phyloP scores from a whole-genome alignment of 345 rosid species.

The Noccaea bulbosa region DNA sequence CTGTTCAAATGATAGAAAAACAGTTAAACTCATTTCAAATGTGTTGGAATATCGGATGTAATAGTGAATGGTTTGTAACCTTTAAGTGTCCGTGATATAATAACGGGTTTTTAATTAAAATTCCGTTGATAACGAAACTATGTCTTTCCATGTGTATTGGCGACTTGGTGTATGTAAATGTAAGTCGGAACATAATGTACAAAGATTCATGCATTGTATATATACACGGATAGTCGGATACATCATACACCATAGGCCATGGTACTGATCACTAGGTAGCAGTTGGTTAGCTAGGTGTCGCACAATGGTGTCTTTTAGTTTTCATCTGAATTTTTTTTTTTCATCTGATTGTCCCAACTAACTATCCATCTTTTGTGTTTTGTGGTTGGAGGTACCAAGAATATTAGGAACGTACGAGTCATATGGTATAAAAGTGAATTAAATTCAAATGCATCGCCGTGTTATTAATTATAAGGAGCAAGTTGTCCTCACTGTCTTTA shows the following conservation, averaged over 20 bases:
- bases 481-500: conserved; percentile 34
- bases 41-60: too few species aligned
- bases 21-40: too few species aligned
- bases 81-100: not conserved
- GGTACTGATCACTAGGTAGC: not conserved
- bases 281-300: conserved; percentile 1
- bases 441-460: conserved; percentile 14
- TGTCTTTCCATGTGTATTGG: not conserved
- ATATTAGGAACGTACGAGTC: conserved; percentile 41
- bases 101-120: not conserved
- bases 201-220: not conserved
- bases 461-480: conserved; percentile 24
- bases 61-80: not conserved
- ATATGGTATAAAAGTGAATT: conserved; percentile 19
- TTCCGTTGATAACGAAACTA: not conserved
- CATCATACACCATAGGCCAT: too few species aligned
- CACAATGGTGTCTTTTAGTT: conserved; percentile 23
- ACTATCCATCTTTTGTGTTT: conserved; percentile 31
- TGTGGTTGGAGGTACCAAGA: conserved; percentile 40
- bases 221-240: too few species aligned
- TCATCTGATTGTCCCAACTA: conserved; percentile 37
- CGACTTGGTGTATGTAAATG: not conserved
- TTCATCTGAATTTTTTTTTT: conserved; percentile 37
- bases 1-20: too few species aligned
- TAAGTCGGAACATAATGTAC: not conserved